Evolutionary conservation across 306 rosid species (phyloP).

Genomic region (Prunus mongolica): DNA sequence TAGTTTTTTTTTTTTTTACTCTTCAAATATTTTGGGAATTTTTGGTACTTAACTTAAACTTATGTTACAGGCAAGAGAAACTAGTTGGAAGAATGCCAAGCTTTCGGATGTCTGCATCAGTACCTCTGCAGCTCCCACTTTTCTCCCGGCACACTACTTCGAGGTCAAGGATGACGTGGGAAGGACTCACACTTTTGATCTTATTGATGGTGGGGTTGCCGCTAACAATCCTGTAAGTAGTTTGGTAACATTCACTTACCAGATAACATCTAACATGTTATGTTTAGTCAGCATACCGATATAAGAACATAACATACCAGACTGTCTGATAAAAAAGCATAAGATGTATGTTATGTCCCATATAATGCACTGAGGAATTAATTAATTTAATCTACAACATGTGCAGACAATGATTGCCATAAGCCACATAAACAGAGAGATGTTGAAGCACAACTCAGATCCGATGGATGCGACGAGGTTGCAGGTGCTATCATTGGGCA

Average conservation of each 20-base stretch:
- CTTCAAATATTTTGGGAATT: not conserved
- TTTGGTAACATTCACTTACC: not conserved
- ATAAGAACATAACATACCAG: not conserved
- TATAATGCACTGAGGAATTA: not conserved
- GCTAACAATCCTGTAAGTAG: conserved; percentile 45
- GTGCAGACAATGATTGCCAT: conserved; percentile 41
- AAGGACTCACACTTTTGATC: conserved; percentile 17
- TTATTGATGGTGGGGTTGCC: conserved; percentile 42
- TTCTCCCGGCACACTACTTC: conserved; percentile 35
- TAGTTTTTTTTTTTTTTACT: not conserved
- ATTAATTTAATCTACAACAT: not conserved
- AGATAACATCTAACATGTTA: not conserved
- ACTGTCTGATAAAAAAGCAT: not conserved
- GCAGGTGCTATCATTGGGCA: conserved; percentile 42
- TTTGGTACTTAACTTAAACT: not conserved
- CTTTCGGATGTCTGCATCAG: conserved; percentile 38
- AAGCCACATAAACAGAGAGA: conserved; percentile 20
- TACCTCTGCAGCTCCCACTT: conserved; percentile 48
- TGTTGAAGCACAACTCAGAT: not conserved
- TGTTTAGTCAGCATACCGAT: not conserved
- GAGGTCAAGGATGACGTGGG: conserved; percentile 16
- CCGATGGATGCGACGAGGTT: conserved; percentile 13
- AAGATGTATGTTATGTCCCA: not conserved
- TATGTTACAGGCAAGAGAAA: conserved; percentile 29
- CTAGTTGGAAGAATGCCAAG: conserved; percentile 25